phyloP scores from a whole-genome alignment of 306 rosid species.

The Leucaena leucocephala region DNA sequence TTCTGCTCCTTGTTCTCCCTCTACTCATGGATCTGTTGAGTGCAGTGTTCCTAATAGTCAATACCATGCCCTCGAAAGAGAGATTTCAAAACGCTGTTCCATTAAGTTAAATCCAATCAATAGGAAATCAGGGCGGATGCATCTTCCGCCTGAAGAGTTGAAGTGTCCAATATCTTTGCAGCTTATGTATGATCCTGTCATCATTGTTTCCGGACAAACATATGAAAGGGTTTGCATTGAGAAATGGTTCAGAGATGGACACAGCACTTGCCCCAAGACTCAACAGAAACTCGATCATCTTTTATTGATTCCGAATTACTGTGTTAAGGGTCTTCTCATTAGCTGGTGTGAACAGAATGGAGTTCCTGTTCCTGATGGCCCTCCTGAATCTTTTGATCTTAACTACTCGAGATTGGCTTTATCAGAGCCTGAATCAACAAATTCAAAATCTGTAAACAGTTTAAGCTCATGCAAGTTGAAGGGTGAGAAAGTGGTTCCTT shows the following conservation, averaged over 20 bases:
- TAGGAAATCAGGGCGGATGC: constrained; percentile 69
- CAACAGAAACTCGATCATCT: constrained; percentile 51
- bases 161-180: constrained; percentile 90
- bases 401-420: too few relatives aligned
- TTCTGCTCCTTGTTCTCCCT: constrained; percentile 88
- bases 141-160: constrained; percentile 80
- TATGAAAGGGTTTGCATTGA: constrained; percentile 86
- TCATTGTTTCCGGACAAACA: constrained; percentile 88
- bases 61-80: constrained; percentile 59
- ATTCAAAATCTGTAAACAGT: constrained; percentile 57
- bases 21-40: constrained; percentile 60
- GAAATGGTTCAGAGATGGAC: constrained; percentile 85
- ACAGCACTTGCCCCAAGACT: constrained; percentile 77
- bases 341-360: too few relatives aligned
- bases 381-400: too few relatives aligned
- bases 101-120: constrained; percentile 57
- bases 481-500: constrained; percentile 76
- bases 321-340: too few relatives aligned
- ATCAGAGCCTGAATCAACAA: too few relatives aligned
- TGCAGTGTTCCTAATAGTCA: constrained; percentile 47
- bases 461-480: constrained; percentile 62
- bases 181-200: constrained; percentile 84
- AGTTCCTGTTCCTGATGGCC: too few relatives aligned
- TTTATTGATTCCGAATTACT: too few relatives aligned
- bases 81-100: constrained; percentile 64